Percentiles rank a stretch among this genome's conserved stretches.
These are phyloP conservation scores for Flaveria bidentis DNA, from an alignment of 129 eudicot species.

Conservation along the genomic window DNA sequence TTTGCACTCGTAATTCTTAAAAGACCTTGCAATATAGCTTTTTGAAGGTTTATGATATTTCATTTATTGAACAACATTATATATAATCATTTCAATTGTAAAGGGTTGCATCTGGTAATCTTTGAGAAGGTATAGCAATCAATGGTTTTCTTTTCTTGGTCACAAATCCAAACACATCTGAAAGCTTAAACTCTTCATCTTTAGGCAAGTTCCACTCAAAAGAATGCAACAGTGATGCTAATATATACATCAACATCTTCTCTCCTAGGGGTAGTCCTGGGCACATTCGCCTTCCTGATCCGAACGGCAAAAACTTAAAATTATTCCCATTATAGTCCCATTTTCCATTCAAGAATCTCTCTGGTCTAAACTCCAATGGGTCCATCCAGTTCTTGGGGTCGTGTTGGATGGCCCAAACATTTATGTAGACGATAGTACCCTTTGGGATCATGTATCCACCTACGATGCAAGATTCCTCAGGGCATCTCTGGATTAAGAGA, in stretches of 20 bases:
- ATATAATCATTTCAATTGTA: neutral
- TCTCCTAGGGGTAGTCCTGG: conserved; percentile 32
- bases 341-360: conserved; percentile 28
- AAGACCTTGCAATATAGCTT: neutral
- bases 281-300: conserved; percentile 37
- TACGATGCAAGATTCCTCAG: conserved; percentile 37
- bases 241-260: conserved; percentile 34
- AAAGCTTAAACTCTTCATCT: conserved; percentile 27
- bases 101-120: conserved; percentile 23
- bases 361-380: conserved; percentile 27
- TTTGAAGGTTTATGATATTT: neutral
- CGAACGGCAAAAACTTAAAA: conserved; percentile 32
- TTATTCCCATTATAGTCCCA: conserved; percentile 38
- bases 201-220: conserved; percentile 34
- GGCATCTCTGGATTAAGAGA: conserved; percentile 39
- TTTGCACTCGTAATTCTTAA: neutral
- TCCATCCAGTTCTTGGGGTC: conserved; percentile 29
- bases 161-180: conserved; percentile 32
- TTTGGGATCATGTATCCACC: conserved; percentile 51
- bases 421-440: conserved; percentile 30
- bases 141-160: conserved; percentile 34
- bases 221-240: conserved; percentile 36
- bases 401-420: conserved; percentile 40
- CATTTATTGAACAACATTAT: neutral
- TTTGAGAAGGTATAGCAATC: conserved; percentile 26